A percentile compares a stretch with the other conserved stretches of the same genome.
phyloP scores from a whole-genome alignment of 2,329 filamentous ascomycete genomes.

The Claviceps maximensis region DNA sequence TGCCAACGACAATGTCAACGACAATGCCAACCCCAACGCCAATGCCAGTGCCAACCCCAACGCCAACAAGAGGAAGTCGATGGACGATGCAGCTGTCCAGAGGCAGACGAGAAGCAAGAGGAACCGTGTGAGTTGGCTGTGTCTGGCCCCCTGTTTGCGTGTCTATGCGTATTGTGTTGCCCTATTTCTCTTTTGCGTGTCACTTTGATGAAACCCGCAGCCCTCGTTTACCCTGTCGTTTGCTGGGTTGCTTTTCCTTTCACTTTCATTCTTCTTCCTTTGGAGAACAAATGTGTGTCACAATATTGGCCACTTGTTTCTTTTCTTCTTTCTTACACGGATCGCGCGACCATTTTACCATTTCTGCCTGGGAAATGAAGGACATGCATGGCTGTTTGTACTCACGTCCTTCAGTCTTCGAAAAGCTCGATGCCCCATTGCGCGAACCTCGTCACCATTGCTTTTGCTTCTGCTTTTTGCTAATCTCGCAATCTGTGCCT shows the following conservation, averaged over 20 bases:
- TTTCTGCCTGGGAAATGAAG: too few relatives aligned
- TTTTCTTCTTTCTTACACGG: not conserved
- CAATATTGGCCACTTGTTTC: not conserved
- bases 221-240: not conserved
- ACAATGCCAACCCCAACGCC: too few relatives aligned
- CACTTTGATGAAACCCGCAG: not conserved
- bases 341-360: too few relatives aligned
- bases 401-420: too few relatives aligned
- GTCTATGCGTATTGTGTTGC: not conserved
- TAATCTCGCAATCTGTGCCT: constrained; percentile 1
- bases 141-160: not conserved
- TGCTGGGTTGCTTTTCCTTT: not conserved
- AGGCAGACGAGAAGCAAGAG: constrained; percentile 48
- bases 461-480: not conserved
- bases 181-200: not conserved
- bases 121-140: constrained; percentile 36
- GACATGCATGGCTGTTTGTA: too few relatives aligned
- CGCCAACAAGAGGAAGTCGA: constrained; percentile 24
- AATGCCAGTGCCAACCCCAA: too few relatives aligned
- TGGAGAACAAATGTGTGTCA: not conserved
- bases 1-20: too few relatives aligned
- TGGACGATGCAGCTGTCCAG: constrained; percentile 30
- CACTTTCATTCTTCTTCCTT: not conserved
- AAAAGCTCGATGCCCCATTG: too few relatives aligned
- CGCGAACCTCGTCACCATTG: too few relatives aligned